Base-by-base conservation (phyloP, 2,329 filamentous ascomycete species). In the Botryotinia calthae region DNA sequence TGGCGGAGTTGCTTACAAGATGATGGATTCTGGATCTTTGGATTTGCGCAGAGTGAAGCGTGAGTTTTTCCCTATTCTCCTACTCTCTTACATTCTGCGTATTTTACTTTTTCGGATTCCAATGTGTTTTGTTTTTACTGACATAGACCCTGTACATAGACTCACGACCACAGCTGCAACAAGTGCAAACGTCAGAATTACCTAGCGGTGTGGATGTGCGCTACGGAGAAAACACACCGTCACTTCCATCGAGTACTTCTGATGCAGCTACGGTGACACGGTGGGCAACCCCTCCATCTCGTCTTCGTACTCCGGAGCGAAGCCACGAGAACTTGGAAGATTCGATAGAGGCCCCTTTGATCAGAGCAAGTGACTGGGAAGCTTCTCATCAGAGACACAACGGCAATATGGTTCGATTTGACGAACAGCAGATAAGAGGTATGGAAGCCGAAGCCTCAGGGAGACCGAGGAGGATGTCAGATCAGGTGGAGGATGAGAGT, bases 11-110 rank as follows among this genome's bases (percentile, higher is more conserved):
- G 31, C 44, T 70, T 44, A 62, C 34, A 72, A 73, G 73, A 79
- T 34, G 71, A 80, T 80, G 78, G 77, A 79, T 76, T 71, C 77
- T 70, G 78, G 74, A 73, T 71, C 73, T 58, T 70, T 79, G 66
- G 75, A 77, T 56, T 56, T 76, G 56, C 74, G 72, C 61, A 73
- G 40, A 46, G 78, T 76, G 70, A 74, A 78, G 70, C 72, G 79
- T 80, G 73, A 77, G 77, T 78, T 67, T 18, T 31, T 34, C 28
- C 40, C 22, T 48, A 16, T 37, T 67, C 56, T 37, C n/a, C 8
- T 25, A n/a, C 18, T 20, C 18, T 31, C 8, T 14, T 40, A 48
- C 48, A 5, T 20, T n/a, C n/a, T 20, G 22, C 46, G 31, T 8
- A 20, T 40, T 63, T 28, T 20, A 31, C 51, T 56, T 56, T 44